Evolutionary conservation across 73 alveolate genomes (phyloP).

Genomic region (Paramecium caudatum): DNA sequence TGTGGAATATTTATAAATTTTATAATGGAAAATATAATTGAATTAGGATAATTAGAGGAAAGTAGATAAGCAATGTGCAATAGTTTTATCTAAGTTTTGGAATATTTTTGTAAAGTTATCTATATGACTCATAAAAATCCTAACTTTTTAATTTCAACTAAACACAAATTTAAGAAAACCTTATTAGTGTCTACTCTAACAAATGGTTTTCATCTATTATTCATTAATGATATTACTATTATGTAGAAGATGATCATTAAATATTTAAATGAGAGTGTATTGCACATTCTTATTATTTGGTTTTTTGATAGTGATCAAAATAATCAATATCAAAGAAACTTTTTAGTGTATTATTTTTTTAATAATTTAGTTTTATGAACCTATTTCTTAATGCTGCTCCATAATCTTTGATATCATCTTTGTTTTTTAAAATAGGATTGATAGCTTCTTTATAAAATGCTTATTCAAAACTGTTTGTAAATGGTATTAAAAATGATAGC

Average conservation of each 20-base stretch:
- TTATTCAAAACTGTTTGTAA: not conserved
- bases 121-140: conserved; percentile 25
- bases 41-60: not conserved
- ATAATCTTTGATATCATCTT: not conserved
- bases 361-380: not conserved
- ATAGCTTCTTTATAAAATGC: conserved; percentile 21
- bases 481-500: conserved; percentile 33
- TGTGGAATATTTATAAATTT: conserved; percentile 1
- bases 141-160: conserved; percentile 4
- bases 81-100: not conserved
- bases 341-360: not conserved
- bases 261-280: conserved; percentile 33
- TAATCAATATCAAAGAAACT: not conserved
- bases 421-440: conserved; percentile 58
- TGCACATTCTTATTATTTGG: conserved; percentile 36
- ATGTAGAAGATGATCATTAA: not conserved
- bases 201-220: not conserved
- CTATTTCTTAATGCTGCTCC: conserved; percentile 9
- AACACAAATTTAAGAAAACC: conserved; percentile 27
- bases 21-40: not conserved
- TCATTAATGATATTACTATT: not conserved
- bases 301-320: conserved; percentile 46
- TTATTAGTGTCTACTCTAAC: conserved; percentile 5
- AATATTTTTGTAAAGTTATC: conserved; percentile 9
- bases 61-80: not conserved